phyloP scores from a whole-genome alignment of 192 early-diverging fungal genomes.

The Spinellus fusiger region DNA sequence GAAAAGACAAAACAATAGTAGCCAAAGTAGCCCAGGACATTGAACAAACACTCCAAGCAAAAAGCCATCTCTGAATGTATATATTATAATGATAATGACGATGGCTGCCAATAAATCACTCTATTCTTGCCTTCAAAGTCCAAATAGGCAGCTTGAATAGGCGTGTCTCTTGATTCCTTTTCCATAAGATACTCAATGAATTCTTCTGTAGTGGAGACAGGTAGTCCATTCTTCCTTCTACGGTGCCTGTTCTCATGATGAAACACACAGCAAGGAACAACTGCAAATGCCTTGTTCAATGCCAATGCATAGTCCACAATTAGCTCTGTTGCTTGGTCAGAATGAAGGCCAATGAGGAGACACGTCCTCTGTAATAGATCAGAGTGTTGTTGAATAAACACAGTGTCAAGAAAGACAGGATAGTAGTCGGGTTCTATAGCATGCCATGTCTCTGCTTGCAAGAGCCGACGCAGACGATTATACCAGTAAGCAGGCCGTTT shows the following conservation, averaged over 20 bases:
- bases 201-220: slow-evolving; percentile 36
- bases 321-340: slow-evolving; percentile 56
- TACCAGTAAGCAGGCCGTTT: slow-evolving; percentile 37
- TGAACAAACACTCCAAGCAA: neutral
- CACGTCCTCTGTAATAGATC: slow-evolving; percentile 27
- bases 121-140: slow-evolving; percentile 34
- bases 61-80: slow-evolving; percentile 9
- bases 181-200: slow-evolving; percentile 41
- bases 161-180: slow-evolving; percentile 15
- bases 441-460: slow-evolving; percentile 6
- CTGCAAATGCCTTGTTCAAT: slow-evolving; percentile 44
- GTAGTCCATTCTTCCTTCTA: slow-evolving; percentile 23
- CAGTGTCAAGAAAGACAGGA: slow-evolving; percentile 27
- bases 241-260: slow-evolving; percentile 44
- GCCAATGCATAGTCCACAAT: slow-evolving; percentile 46
- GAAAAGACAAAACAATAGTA: slow-evolving; percentile 29
- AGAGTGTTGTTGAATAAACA: slow-evolving; percentile 24
- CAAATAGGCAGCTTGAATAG: slow-evolving; percentile 13
- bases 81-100: neutral
- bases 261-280: slow-evolving; percentile 58
- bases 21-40: slow-evolving; percentile 24
- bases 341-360: slow-evolving; percentile 49
- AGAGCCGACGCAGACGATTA: slow-evolving; percentile 21
- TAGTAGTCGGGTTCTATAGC: slow-evolving; percentile 14
- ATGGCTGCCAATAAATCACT: slow-evolving; percentile 27